Evolutionary conservation across 208 protist species (phyloP), one percentile per base, ranked within the genome.

Genomic region (Tetramitus jugosus): DNA sequence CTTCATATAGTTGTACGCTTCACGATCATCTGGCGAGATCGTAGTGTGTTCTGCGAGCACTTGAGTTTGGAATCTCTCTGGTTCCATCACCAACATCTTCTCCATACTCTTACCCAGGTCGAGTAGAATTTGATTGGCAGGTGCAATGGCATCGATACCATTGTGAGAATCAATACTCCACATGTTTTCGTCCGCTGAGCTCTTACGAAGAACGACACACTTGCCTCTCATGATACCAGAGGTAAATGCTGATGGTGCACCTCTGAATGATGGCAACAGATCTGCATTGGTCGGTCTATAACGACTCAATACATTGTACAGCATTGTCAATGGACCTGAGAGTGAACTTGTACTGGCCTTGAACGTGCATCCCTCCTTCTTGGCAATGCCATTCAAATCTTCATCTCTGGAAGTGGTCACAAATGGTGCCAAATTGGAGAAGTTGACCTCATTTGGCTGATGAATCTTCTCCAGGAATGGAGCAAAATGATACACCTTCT

Each of bases 101-200:
- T 84, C 82, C 60, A 84, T 37, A 29, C 31, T 61, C 52, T 80
- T 84, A 23, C 82, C 82, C 26, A 84, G 42, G 26, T 84, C 79
- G 26, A 83, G 8, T 14, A 84, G 62, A 61, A 84, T 84, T 23
- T 80, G 68, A 60, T 84, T 84, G 17, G 37, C 33, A 23, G 35
- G 10, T 42, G 79, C 33, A 40, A 62, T 49, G 8, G 60, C 39
- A 76, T 68, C 61, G 3, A 62, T 7, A 49, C 8, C 8, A 7
- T 62, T 23, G 8, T 62, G 17, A 7, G 26, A 4, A 31, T 62
- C 56, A 31, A 62, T 62, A 31, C 56, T 62, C 26, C 8, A n/a
- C 4, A n/a, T 62, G 8, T 62, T 10, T 62, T 62, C 29, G 8
- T n/a, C 4, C 3, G 29, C 29, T 31, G 3, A 31, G 29, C 4